Percentiles rank a stretch among this genome's conserved stretches.
Conservation (phyloP, 169 alveolate genomes). For the Cyclospora cayetanensis region DNA sequence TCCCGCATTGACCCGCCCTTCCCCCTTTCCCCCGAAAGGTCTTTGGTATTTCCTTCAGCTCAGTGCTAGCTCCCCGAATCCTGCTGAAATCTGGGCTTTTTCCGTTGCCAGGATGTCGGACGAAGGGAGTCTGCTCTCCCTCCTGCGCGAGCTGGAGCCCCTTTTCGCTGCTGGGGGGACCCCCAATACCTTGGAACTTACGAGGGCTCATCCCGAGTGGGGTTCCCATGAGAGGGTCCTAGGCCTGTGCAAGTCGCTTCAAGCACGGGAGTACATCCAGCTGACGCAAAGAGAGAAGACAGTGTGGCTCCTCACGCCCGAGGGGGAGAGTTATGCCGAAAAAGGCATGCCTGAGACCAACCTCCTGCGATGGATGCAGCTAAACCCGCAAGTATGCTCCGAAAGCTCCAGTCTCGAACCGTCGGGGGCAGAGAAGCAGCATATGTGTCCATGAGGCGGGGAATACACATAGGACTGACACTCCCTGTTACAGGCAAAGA, state of each 20-base stretch:
- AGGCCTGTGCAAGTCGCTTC: constrained; percentile 70
- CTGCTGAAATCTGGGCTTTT: too few species aligned
- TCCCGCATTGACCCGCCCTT: too few species aligned
- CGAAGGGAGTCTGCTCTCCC: neutral
- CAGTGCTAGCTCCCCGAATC: too few species aligned
- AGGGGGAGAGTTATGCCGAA: constrained; percentile 66
- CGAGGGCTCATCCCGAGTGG: neutral
- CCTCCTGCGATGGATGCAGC: neutral
- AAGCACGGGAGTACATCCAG: constrained; percentile 18
- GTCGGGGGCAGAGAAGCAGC: too few species aligned
- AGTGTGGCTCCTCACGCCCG: constrained; percentile 61
- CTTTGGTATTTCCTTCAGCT: too few species aligned
- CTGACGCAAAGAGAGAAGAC: constrained; percentile 41
- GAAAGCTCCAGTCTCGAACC: neutral
- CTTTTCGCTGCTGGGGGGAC: neutral
- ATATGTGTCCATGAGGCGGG: too few species aligned
- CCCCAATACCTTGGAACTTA: neutral
- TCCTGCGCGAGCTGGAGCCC: neutral
- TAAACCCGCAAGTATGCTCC: neutral
- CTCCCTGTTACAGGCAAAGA: too few species aligned
- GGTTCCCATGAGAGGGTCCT: constrained; percentile 68
- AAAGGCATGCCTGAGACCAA: constrained; percentile 70
- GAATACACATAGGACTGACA: too few species aligned
- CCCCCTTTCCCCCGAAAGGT: too few species aligned
- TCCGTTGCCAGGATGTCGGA: neutral